Conservation (phyloP, 345 rosid species). For the Trapa bicornis region DNA sequence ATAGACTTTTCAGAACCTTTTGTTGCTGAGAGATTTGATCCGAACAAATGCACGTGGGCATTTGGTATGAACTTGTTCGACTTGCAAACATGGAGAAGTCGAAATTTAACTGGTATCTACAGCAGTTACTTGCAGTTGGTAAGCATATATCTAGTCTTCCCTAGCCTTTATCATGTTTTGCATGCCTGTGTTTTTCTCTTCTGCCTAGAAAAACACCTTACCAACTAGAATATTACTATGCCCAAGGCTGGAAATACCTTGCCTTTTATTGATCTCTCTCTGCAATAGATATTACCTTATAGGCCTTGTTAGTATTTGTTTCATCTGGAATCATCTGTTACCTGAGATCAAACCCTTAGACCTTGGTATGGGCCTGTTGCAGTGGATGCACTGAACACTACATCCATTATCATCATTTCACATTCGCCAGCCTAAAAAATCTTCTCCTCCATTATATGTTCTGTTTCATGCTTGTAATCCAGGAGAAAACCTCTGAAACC, state of each 20-base stretch:
- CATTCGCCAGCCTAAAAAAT: too few relatives aligned
- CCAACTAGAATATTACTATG: neutral
- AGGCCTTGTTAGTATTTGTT: too few relatives aligned
- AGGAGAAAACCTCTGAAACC: neutral
- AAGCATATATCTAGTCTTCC: slow-evolving; percentile 11
- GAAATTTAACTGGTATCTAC: slow-evolving; percentile 44
- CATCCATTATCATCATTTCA: neutral
- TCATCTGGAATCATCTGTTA: too few relatives aligned
- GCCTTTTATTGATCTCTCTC: too few relatives aligned
- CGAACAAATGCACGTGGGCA: slow-evolving; percentile 81
- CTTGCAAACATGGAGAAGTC: slow-evolving; percentile 67
- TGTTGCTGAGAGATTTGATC: slow-evolving; percentile 42
- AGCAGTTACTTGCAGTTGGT: slow-evolving; percentile 58
- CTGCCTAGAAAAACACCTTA: neutral
- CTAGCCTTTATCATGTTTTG: slow-evolving; percentile 1
- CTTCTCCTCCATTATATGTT: neutral
- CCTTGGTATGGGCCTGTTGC: too few relatives aligned
- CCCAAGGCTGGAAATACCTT: too few relatives aligned
- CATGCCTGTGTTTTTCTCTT: neutral
- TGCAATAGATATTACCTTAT: too few relatives aligned
- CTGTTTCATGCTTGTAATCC: neutral
- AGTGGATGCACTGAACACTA: neutral
- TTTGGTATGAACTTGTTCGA: slow-evolving; percentile 90
- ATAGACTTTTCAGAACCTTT: slow-evolving; percentile 62
- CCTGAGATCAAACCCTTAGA: too few relatives aligned